These are phyloP conservation scores for Epichloe hybrida DNA, from an alignment of 2,329 filamentous ascomycete genomes.

Conservation along the genomic window DNA sequence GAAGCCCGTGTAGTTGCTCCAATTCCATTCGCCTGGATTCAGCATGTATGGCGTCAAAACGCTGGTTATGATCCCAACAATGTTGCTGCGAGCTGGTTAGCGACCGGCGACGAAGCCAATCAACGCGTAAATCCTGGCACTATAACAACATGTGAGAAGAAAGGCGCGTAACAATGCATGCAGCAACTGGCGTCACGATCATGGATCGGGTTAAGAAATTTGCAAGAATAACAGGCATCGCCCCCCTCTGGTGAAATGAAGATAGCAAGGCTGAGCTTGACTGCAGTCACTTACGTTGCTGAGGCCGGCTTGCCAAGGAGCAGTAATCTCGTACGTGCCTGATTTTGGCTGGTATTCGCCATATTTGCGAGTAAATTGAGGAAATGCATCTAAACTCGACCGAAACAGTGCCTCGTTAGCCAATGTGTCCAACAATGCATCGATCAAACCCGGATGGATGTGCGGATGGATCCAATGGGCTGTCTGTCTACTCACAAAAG, in stretches of 20 bases:
- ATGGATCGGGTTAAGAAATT: neutral
- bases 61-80: constrained; percentile 68
- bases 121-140: no score
- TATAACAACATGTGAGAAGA: no score
- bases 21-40: constrained; percentile 76
- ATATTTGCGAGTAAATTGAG: constrained; percentile 45
- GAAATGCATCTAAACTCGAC: constrained; percentile 31
- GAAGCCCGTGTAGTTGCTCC: constrained; percentile 77
- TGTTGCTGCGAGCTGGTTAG: constrained; percentile 37
- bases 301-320: constrained; percentile 48
- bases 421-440: no score
- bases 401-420: neutral
- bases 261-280: neutral
- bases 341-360: constrained; percentile 29
- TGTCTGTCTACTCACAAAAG: constrained; percentile 39
- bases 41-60: constrained; percentile 88
- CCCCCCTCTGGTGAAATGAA: neutral
- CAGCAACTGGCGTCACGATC: neutral
- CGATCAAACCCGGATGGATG: no score
- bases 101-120: neutral
- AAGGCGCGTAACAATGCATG: no score
- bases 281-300: constrained; percentile 31
- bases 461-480: no score
- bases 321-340: constrained; percentile 41
- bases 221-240: neutral